These are phyloP conservation scores for Starmerella floris DNA, from an alignment of 805 yeast species.

Conservation along the genomic window DNA sequence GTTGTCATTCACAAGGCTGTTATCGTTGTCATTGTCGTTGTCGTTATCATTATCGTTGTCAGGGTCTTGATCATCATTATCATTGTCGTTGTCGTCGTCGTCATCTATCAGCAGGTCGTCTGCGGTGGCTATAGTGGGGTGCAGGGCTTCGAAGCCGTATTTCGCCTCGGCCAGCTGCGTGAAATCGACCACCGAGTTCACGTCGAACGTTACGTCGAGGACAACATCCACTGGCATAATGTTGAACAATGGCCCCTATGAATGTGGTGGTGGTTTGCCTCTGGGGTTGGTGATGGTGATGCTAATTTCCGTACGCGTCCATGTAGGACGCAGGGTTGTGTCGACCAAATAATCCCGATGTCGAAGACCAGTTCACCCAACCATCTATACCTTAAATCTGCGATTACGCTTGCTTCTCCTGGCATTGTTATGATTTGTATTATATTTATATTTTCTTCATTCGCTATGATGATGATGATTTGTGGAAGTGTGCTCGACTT, in stretches of 20 bases:
- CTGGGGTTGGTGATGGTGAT: too few relatives aligned
- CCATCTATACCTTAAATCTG: too few relatives aligned
- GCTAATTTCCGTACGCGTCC: too few relatives aligned
- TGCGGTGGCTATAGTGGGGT: conserved; percentile 50
- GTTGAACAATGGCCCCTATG: neutral
- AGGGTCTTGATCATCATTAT: conserved; percentile 33
- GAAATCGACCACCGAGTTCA: conserved; percentile 50
- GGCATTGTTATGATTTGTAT: too few relatives aligned
- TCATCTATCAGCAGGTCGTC: conserved; percentile 39
- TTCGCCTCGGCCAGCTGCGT: conserved; percentile 62
- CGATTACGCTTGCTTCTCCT: too few relatives aligned
- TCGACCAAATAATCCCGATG: too few relatives aligned
- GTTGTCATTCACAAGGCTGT: conserved; percentile 2
- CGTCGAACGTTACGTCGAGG: conserved; percentile 16
- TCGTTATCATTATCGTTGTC: conserved; percentile 9
- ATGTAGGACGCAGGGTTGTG: too few relatives aligned
- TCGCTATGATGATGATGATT: too few relatives aligned
- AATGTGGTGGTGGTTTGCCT: neutral
- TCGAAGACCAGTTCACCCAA: too few relatives aligned
- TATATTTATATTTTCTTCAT: too few relatives aligned
- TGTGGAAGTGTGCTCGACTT: too few relatives aligned
- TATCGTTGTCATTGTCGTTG: conserved; percentile 15
- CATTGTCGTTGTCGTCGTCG: conserved; percentile 41
- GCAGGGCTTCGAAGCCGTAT: conserved; percentile 64
- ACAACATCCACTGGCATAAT: conserved; percentile 8